Percentiles rank a stretch among this genome's conserved stretches.
Evolutionary conservation across 495 filamentous ascomycete species (phyloP).

Genomic region (Trichoderma parareesei): DNA sequence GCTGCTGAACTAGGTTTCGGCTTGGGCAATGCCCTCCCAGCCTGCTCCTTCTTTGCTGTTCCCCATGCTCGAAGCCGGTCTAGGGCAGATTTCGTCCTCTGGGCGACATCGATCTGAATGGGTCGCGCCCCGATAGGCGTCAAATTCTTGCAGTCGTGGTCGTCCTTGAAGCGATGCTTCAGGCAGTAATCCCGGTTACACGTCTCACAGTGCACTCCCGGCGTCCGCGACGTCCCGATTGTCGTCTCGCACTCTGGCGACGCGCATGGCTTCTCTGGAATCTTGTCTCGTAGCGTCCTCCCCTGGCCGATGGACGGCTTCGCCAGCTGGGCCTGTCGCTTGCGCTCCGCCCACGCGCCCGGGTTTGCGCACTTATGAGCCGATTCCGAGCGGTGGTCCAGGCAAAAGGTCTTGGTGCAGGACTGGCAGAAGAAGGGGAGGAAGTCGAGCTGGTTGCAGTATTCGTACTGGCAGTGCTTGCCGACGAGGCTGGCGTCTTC

Average conservation of each 20-base stretch:
- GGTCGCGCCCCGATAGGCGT: conserved; percentile 61
- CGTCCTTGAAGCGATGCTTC: conserved; percentile 77
- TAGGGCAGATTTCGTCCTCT: conserved; percentile 57
- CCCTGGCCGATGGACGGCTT: conserved; percentile 37
- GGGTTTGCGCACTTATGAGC: conserved; percentile 72
- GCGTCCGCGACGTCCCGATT: conserved; percentile 69
- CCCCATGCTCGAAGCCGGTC: conserved; percentile 53
- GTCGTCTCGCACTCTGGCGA: conserved; percentile 70
- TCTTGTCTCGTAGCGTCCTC: conserved; percentile 33
- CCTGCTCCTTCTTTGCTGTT: conserved; percentile 37
- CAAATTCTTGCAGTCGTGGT: conserved; percentile 70
- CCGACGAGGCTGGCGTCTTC: conserved; percentile 79
- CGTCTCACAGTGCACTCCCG: conserved; percentile 69
- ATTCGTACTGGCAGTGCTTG: conserved; percentile 79
- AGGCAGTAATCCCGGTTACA: conserved; percentile 89
- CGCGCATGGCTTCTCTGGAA: conserved; percentile 52
- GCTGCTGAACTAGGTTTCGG: conserved; percentile 52
- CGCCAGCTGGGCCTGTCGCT: conserved; percentile 47
- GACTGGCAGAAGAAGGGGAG: conserved; percentile 91
- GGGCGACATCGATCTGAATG: conserved; percentile 20
- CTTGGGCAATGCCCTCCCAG: conserved; percentile 43
- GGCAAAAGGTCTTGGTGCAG: conserved; percentile 78
- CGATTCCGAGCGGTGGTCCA: conserved; percentile 86
- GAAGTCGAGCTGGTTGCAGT: conserved; percentile 93
- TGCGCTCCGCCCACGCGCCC: conserved; percentile 76